A percentile compares a stretch with the other conserved stretches of the same genome.
Conservation (phyloP, 2,329 filamentous ascomycete species). For the Epichloe glyceriae region DNA sequence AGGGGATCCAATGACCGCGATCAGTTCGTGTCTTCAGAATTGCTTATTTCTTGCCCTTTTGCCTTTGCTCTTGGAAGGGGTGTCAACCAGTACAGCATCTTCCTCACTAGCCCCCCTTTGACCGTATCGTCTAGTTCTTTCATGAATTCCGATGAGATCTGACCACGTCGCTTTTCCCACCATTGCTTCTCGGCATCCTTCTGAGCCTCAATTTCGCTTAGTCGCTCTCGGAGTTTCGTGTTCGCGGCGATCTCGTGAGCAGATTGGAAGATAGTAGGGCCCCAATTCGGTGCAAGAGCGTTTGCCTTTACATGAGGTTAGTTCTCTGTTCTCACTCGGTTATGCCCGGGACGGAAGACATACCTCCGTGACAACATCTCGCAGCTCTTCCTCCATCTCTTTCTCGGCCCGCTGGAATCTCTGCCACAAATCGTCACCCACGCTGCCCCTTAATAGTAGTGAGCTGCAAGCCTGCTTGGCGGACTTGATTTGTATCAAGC, state of each 20-base stretch:
- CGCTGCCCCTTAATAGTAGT: slow-evolving; percentile 76
- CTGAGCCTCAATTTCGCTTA: slow-evolving; percentile 63
- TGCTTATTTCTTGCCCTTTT: slow-evolving; percentile 43
- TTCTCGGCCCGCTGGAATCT: slow-evolving; percentile 84
- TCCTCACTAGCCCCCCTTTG: slow-evolving; percentile 22
- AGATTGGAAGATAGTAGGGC: slow-evolving; percentile 89
- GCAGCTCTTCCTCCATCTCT: slow-evolving; percentile 92
- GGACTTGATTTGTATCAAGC: slow-evolving; percentile 76
- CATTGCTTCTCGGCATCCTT: slow-evolving; percentile 66
- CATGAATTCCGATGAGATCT: slow-evolving; percentile 66
- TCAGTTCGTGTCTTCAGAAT: background rate
- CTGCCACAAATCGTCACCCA: slow-evolving; percentile 94
- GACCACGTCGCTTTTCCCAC: slow-evolving; percentile 76
- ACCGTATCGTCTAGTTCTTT: slow-evolving; percentile 62
- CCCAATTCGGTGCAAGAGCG: slow-evolving; percentile 78
- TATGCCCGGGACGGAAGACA: slow-evolving; percentile 10
- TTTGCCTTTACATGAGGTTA: slow-evolving; percentile 54
- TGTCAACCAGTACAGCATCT: slow-evolving; percentile 60
- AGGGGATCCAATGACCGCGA: background rate
- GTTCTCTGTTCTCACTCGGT: background rate
- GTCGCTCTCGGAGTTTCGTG: slow-evolving; percentile 56
- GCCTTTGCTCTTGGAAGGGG: slow-evolving; percentile 40
- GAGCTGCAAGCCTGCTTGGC: slow-evolving; percentile 79
- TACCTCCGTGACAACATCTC: slow-evolving; percentile 89
- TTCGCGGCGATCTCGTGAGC: slow-evolving; percentile 94